Base-by-base conservation (phyloP, 2,329 filamentous ascomycete species). In the Alternaria conjuncta region DNA sequence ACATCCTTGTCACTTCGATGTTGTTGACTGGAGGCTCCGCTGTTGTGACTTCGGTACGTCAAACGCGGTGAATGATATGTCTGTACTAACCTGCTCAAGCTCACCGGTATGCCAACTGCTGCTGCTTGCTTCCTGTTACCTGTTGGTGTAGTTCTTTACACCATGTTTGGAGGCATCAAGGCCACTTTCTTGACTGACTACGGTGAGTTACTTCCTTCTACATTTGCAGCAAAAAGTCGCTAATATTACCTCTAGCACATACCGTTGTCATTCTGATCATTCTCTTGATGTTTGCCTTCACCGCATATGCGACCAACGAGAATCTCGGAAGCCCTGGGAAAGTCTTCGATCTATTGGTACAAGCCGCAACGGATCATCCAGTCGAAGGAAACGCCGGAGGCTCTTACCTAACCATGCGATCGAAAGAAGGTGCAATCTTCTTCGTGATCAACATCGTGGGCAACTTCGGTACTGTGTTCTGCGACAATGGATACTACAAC, bases 371-470 rank as follows among this genome's bases (percentile, higher is more conserved):
- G 5, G 79, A 82, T 6, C 92, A 96, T 69, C 94, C 94, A 0
- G 91, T 97, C 2, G 86, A 87, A 0, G 93, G 94, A 9, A 97
- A 97, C 77, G 86, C 89, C 0, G 86, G 89, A 8, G 94, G 94
- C 13, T 93, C 90, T 73, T 97, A 97, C 71, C 82, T 97, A 15
- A 97, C 94, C 0, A 96, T 97, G 93, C 84, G 87, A 61, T 93
- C 90, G 2, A 88, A 87, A 62, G 90, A 95, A 71, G 94, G 94
- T 6, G 92, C 88, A 44, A 92, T 96, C 60, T 97, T 97, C 84
- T 97, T 97, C 79, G 89, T 96, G 41, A 96, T 96, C 81, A 96
- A 96, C 80, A 90, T 92, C 51, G 90, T 94, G 36, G 92, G 92
- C 44, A 94, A 94, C 80, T 96, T 95, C 64, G 90, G 84, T 6